phyloP scores from a whole-genome alignment of 441 rosid genomes.

The Gossypium davidsonii region DNA sequence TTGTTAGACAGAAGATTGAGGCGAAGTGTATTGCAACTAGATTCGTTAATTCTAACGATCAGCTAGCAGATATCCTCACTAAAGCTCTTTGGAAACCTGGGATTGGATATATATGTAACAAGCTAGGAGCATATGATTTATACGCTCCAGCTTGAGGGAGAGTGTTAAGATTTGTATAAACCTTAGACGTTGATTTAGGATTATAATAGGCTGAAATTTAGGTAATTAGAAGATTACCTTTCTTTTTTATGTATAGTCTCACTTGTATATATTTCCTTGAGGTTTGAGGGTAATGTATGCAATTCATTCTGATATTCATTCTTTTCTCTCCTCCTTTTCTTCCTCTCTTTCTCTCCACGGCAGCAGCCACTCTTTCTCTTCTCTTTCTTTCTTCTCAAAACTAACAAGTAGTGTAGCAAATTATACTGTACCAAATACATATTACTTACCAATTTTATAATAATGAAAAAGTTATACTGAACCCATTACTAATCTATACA shows the following conservation, averaged over 20 bases:
- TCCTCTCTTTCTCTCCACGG: not conserved
- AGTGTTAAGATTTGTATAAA: not conserved
- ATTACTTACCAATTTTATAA: not conserved
- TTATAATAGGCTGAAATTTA: not conserved
- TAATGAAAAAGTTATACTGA: not conserved
- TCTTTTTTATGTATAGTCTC: not conserved
- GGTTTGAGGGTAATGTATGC: not conserved
- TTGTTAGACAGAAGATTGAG: not conserved
- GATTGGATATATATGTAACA: not conserved
- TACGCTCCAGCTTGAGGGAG: not conserved
- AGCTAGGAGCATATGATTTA: not conserved
- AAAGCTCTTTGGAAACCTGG: not conserved
- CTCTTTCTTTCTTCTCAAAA: not conserved
- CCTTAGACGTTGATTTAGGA: not conserved
- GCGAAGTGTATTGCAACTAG: not conserved
- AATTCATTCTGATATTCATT: not conserved
- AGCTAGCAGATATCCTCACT: not conserved
- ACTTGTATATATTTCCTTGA: not conserved
- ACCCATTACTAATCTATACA: not conserved
- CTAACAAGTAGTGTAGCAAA: not conserved
- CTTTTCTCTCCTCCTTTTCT: not conserved
- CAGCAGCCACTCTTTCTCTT: not conserved
- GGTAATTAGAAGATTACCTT: not conserved
- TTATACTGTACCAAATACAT: not conserved
- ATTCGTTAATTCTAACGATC: not conserved